Conservation (phyloP, 1,139 yeast genomes). For the Lodderomyces oxycetoniae region DNA sequence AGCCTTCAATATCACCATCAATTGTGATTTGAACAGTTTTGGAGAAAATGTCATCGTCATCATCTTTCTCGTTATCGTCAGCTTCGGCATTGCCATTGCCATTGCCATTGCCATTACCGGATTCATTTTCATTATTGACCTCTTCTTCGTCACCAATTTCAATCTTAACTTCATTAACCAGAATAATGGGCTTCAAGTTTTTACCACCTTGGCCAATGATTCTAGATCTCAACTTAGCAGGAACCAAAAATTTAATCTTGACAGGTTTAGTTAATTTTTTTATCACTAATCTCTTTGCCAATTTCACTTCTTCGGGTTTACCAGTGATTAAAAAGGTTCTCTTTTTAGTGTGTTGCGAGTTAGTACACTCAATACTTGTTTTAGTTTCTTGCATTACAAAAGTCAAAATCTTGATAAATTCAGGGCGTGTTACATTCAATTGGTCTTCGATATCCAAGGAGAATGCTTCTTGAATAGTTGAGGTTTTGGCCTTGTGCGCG, state of each 20-base stretch:
- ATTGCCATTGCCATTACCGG: slow-evolving; percentile 26
- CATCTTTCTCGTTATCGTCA: slow-evolving; percentile 18
- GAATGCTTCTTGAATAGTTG: slow-evolving; percentile 68
- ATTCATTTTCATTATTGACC: slow-evolving; percentile 20
- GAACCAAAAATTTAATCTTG: slow-evolving; percentile 57
- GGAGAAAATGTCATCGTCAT: slow-evolving; percentile 47
- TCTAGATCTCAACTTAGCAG: slow-evolving; percentile 72
- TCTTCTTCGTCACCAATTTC: slow-evolving; percentile 51
- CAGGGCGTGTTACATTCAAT: slow-evolving; percentile 57
- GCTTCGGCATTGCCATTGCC: slow-evolving; percentile 37
- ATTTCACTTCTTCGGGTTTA: slow-evolving; percentile 58
- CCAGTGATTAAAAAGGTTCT: slow-evolving; percentile 88
- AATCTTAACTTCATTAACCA: slow-evolving; percentile 65
- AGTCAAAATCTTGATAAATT: slow-evolving; percentile 59
- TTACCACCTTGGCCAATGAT: slow-evolving; percentile 90
- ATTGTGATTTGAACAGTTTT: slow-evolving; percentile 57
- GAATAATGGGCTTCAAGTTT: slow-evolving; percentile 74
- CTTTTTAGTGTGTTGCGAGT: slow-evolving; percentile 69
- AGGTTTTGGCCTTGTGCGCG: slow-evolving; percentile 18
- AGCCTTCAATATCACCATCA: slow-evolving; percentile 85
- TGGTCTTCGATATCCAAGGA: slow-evolving; percentile 66
- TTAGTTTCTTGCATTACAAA: slow-evolving; percentile 56
- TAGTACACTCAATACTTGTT: slow-evolving; percentile 79
- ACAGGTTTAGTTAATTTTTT: slow-evolving; percentile 77
- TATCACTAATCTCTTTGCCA: slow-evolving; percentile 73